phyloP scores from a whole-genome alignment of 2,329 filamentous ascomycete species.

The Verticillium alfalfae region DNA sequence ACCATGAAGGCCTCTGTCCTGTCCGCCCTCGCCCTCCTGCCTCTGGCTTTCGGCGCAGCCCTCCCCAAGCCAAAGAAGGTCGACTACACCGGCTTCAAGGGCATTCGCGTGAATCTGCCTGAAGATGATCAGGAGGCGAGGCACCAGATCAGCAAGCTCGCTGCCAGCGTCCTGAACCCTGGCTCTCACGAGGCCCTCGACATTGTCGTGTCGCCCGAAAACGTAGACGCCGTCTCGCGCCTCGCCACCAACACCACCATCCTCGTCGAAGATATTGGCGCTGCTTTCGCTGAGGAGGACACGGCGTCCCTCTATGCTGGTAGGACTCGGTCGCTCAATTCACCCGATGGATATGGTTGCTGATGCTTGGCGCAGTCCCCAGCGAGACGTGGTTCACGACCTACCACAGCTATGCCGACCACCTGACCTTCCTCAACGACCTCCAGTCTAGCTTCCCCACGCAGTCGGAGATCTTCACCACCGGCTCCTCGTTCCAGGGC shows the following conservation, averaged over 20 bases:
- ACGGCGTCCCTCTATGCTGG: slow-evolving; percentile 4
- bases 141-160: slow-evolving; percentile 8
- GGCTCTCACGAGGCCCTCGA: slow-evolving; percentile 17
- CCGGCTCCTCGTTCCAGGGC: slow-evolving; percentile 38
- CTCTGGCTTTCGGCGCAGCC: not conserved
- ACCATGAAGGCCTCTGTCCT: slow-evolving; percentile 6
- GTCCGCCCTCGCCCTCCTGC: not conserved
- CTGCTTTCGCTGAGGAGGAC: slow-evolving; percentile 21
- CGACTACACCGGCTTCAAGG: slow-evolving; percentile 11
- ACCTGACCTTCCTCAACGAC: slow-evolving; percentile 37
- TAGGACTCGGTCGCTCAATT: slow-evolving; percentile 11
- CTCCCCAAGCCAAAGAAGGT: slow-evolving; percentile 4
- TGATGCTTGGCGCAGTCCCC: slow-evolving; percentile 14
- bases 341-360: slow-evolving; percentile 3
- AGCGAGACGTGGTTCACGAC: slow-evolving; percentile 39
- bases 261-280: slow-evolving; percentile 16
- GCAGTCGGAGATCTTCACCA: slow-evolving; percentile 39
- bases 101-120: slow-evolving; percentile 5
- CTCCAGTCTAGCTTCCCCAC: slow-evolving; percentile 33
- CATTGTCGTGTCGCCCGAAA: slow-evolving; percentile 17
- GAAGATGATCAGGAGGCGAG: not conserved
- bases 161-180: slow-evolving; percentile 9
- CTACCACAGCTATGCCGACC: slow-evolving; percentile 46
- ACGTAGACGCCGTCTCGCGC: slow-evolving; percentile 12
- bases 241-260: slow-evolving; percentile 16